Conservation (phyloP, 768 basidiomycete species). For the Clitopilus passeckerianus region DNA sequence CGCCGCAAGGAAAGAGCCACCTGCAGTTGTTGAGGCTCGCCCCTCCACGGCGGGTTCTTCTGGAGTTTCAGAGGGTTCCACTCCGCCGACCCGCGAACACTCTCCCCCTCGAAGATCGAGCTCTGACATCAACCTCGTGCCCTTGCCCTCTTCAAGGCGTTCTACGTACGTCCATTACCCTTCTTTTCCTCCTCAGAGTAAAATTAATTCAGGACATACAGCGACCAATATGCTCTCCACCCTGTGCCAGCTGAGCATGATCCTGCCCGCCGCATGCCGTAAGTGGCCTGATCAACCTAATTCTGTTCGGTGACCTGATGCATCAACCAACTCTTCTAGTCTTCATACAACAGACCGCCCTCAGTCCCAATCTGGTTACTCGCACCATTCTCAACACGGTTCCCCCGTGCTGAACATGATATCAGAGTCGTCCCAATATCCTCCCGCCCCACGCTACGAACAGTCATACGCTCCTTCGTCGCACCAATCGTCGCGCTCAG, state of each 20-base stretch:
- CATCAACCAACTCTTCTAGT: constrained; percentile 1
- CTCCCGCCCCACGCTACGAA: constrained; percentile 49
- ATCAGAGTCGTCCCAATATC: constrained; percentile 52
- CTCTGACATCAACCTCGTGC: constrained; percentile 33
- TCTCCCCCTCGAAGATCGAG: constrained; percentile 56
- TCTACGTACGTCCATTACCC: constrained; percentile 25
- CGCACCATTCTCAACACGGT: constrained; percentile 32
- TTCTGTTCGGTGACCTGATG: neutral
- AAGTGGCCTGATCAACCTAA: constrained; percentile 18
- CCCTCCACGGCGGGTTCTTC: constrained; percentile 78
- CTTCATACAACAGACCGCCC: constrained; percentile 20
- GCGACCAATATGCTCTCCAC: constrained; percentile 43
- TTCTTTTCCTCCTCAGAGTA: neutral
- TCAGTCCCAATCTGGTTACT: constrained; percentile 39
- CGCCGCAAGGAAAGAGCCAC: constrained; percentile 42
- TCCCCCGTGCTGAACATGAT: constrained; percentile 50
- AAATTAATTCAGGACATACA: constrained; percentile 13
- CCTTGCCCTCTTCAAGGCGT: constrained; percentile 32
- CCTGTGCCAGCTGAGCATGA: constrained; percentile 41
- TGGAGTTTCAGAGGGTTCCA: constrained; percentile 64
- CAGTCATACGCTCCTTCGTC: constrained; percentile 29
- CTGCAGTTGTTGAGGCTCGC: constrained; percentile 43
- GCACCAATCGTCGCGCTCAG: constrained; percentile 35
- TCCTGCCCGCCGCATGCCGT: constrained; percentile 41
- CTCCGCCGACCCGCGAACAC: constrained; percentile 64